Evolutionary conservation across 2,329 filamentous ascomycete genomes (phyloP), one percentile per base, ranked within the genome.

Genomic region (Xylaria digitata): DNA sequence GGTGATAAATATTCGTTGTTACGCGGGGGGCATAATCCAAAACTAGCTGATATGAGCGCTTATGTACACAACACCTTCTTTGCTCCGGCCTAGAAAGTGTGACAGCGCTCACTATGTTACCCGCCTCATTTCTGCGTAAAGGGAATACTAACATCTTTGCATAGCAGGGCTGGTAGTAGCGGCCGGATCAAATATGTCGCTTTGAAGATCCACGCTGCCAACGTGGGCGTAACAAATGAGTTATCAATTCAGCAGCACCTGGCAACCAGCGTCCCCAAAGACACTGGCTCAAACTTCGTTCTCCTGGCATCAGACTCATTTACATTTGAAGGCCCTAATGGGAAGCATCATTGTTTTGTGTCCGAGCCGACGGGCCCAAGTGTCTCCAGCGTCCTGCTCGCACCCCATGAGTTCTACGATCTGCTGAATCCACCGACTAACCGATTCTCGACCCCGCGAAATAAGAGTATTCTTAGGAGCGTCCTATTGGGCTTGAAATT

Each of bases 151-250:
- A 50, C 23, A 30, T 4, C 13, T 32, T 30, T 50, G 23, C 48
- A 17, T n/a, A 32, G 13, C 23, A 55, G 34, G 15, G 5, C 11
- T 50, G 11, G 7, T 6, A 32, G 13, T 32, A 50, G 8, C 23
- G 8, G 48, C 5, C 15, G 30, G 48, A n/a, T 6, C 23, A 42
- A 37, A 21, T 26, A 55, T 23, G 52, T 55, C n/a, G 52, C 52
- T 55, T 43, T 55, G 52, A 55, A 55, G 52, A 43, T 43, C 34
- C 19, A 55, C 13, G 52, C 52, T 55, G 34, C 37, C 19, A 43
- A 17, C 8, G 5, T 43, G 7, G 34, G 42, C 26, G 34, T 42
- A 7, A 21, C 34, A 26, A 55, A 55, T 43, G 52, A 55, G 15
- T 55, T 30, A 17, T 30, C 19, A 6, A 50, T 50, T 50, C 48